Conservation (phyloP, 306 rosid species). For the Castanopsis chinensis region DNA sequence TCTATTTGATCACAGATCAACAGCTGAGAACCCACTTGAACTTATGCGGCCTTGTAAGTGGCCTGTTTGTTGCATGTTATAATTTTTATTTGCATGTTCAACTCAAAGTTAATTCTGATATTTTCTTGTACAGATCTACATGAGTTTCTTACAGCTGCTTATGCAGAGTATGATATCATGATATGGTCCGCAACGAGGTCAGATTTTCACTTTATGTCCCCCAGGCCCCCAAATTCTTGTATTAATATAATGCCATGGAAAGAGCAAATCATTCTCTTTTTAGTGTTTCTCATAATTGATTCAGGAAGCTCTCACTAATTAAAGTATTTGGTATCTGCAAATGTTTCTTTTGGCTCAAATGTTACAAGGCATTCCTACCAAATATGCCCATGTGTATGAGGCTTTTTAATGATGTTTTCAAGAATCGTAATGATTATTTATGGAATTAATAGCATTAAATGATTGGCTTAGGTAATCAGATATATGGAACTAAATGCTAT, state of each 20-base stretch:
- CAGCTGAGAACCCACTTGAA: slow-evolving; percentile 93
- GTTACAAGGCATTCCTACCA: neutral
- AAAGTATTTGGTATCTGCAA: neutral
- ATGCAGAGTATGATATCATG: slow-evolving; percentile 86
- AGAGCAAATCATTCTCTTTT: neutral
- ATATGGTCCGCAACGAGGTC: slow-evolving; percentile 99
- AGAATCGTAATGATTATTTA: neutral
- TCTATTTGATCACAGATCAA: slow-evolving; percentile 89
- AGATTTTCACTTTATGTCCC: slow-evolving; percentile 5
- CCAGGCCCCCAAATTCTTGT: neutral
- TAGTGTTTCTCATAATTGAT: neutral
- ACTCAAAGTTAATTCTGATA: neutral
- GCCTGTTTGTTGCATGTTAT: neutral
- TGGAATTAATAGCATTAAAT: neutral
- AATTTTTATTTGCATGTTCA: neutral
- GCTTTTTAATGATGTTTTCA: neutral
- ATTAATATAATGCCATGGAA: neutral
- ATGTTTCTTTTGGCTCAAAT: neutral
- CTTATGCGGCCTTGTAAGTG: slow-evolving; percentile 92
- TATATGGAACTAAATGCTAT: neutral
- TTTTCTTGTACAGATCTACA: slow-evolving; percentile 69
- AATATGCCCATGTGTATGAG: neutral
- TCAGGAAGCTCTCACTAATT: neutral
- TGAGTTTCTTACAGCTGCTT: slow-evolving; percentile 86
- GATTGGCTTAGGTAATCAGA: neutral